These are phyloP conservation scores for Phytophthora rubi DNA, from an alignment of 352 stramenopile genomes.

Conservation along the genomic window DNA sequence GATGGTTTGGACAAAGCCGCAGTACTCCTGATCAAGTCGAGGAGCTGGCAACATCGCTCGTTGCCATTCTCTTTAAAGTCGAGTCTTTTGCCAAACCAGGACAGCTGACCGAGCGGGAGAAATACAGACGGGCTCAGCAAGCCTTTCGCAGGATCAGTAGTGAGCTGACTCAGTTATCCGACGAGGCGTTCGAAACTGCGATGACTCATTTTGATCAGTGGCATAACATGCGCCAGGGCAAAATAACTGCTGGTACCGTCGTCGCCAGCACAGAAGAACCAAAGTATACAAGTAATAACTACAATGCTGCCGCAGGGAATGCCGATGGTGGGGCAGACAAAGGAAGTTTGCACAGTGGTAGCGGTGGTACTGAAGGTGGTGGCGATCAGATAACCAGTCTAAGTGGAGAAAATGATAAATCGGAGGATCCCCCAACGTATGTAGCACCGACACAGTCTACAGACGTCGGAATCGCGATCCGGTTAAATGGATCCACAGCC, in stretches of 20 bases:
- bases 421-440: background rate
- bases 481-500: background rate
- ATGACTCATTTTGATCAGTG: conserved; percentile 14
- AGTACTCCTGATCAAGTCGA: background rate
- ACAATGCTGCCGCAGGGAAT: too few relatives aligned
- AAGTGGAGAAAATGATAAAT: too few relatives aligned
- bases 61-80: conserved; percentile 13
- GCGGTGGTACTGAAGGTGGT: background rate
- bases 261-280: background rate
- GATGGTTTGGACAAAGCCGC: conserved; percentile 16
- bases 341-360: background rate
- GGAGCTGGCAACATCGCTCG: conserved; percentile 9
- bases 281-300: background rate
- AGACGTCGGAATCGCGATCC: background rate
- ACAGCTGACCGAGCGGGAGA: conserved; percentile 4
- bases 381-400: background rate
- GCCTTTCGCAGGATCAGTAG: conserved; percentile 9
- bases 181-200: conserved; percentile 4
- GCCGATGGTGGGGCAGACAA: too few relatives aligned
- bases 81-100: too few relatives aligned
- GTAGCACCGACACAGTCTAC: background rate
- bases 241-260: background rate
- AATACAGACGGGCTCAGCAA: conserved; percentile 12
- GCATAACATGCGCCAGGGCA: conserved; percentile 11
- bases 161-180: conserved; percentile 6